Evolutionary conservation across 176 grass and related monocot genomes (phyloP), one percentile per base, ranked within the genome.

Genomic region (Avena insularis): DNA sequence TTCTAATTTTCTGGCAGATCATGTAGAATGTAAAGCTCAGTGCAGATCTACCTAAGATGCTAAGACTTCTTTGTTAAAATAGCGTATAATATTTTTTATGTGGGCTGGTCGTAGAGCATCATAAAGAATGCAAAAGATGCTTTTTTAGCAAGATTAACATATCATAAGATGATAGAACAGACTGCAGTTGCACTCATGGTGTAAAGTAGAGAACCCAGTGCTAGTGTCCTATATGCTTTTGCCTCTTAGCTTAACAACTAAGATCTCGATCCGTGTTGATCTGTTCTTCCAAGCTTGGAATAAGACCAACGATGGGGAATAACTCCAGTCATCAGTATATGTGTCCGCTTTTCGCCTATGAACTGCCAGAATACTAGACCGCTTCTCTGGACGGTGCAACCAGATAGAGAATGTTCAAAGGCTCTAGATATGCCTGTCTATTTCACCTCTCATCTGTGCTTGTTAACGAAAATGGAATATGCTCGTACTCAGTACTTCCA

Each of bases 191-290:
- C 51, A 2, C 69, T 86, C 51, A 86, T 40, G 77, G 27, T 82
- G 61, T 86, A 86, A 71, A 77, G 78, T 17, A 71, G 51, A 70
- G n/a, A 84, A 82, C 53, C 69, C 53, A 64, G 61, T 19, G 43
- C 6, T 56, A 50, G 27, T 67, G 12, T 12, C 25, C 27, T 1
- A 10, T 14, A 10, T 83, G 79, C 86, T 85, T 82, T 85, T 19
- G 31, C 9, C 5, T 77, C 86, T 66, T 84, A 84, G 57, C 85
- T 82, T 78, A 85, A 82, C 86, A 82, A 73, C 72, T 86, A 82
- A 82, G 79, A 70, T 85, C 78, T 65, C 10, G 23, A 78, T 86
- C 75, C 68, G 49, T 87, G 75, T 75, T 66, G 12, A 91, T 87
- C 63, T 73, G 55, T 82, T 73, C 86, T 38, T 45, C 64, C 7